These are phyloP conservation scores for Xylaria castorea DNA, from an alignment of 495 filamentous ascomycete genomes.

Conservation along the genomic window DNA sequence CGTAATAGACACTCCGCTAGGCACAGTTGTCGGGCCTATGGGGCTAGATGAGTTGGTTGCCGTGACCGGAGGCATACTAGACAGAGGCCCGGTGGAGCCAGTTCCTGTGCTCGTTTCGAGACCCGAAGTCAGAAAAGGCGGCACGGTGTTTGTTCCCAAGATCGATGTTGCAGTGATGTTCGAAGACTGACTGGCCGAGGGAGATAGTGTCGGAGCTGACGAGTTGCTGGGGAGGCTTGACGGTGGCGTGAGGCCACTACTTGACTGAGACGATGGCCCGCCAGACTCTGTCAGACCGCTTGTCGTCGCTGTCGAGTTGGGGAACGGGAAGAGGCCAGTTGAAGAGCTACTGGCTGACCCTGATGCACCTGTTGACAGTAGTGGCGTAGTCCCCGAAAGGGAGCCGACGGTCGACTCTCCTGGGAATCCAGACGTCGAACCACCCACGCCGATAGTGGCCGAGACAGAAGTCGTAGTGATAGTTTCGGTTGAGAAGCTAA, in stretches of 20 bases:
- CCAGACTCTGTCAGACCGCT: conserved; percentile 17
- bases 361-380: neutral
- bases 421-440: conserved; percentile 7
- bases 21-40: neutral
- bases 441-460: neutral
- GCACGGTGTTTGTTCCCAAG: neutral
- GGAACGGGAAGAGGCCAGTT: conserved; percentile 3
- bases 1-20: conserved; percentile 8
- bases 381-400: neutral
- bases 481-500: conserved; percentile 10
- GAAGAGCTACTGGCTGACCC: conserved; percentile 10
- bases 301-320: conserved; percentile 11
- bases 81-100: neutral
- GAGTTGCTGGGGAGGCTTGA: conserved; percentile 10
- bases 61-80: neutral
- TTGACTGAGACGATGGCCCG: conserved; percentile 14
- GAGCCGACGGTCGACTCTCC: neutral
- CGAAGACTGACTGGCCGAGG: neutral
- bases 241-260: conserved; percentile 7
- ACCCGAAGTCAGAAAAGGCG: conserved; percentile 5
- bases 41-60: neutral
- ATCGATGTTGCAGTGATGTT: neutral
- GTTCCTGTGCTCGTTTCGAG: conserved; percentile 11
- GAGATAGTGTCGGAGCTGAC: neutral
- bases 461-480: neutral